phyloP scores from a whole-genome alignment of 306 rosid genomes.

The Gastrolobium villosum region DNA sequence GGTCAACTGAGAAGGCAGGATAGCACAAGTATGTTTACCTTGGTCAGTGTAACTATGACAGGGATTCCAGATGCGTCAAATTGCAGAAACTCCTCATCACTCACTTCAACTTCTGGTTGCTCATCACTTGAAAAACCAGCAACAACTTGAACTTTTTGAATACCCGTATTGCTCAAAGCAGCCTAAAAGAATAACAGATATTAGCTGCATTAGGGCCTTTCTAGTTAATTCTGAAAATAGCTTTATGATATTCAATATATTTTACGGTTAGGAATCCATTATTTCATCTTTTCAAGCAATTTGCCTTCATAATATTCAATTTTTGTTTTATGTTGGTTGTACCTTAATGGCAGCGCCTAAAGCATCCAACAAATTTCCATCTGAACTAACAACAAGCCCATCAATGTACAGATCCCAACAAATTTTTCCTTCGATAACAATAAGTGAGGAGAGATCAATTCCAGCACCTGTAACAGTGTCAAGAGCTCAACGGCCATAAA shows the following conservation, averaged over 20 bases:
- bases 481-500: slow-evolving; percentile 14
- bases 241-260: neutral
- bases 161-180: slow-evolving; percentile 89
- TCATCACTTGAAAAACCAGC: slow-evolving; percentile 66
- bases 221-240: neutral
- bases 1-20: slow-evolving; percentile 13
- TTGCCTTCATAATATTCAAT: slow-evolving; percentile 10
- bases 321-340: slow-evolving; percentile 11
- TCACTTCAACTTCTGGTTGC: slow-evolving; percentile 79
- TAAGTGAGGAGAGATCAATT: slow-evolving; percentile 78
- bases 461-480: slow-evolving; percentile 70
- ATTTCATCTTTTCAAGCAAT: slow-evolving; percentile 11
- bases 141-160: slow-evolving; percentile 81
- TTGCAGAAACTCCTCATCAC: slow-evolving; percentile 91
- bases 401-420: slow-evolving; percentile 97
- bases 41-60: slow-evolving; percentile 83
- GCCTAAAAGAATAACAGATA: slow-evolving; percentile 64
- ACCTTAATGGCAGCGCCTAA: slow-evolving; percentile 95
- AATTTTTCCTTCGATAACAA: slow-evolving; percentile 78
- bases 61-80: slow-evolving; percentile 89
- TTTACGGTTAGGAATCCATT: neutral
- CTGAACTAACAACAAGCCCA: slow-evolving; percentile 86
- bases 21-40: slow-evolving; percentile 55
- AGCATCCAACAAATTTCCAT: slow-evolving; percentile 91
- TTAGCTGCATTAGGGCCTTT: slow-evolving; percentile 14